A percentile compares a stretch with the other conserved stretches of the same genome.
Evolutionary conservation across 2,329 filamentous ascomycete species (phyloP).

Genomic region (Fusarium poae): DNA sequence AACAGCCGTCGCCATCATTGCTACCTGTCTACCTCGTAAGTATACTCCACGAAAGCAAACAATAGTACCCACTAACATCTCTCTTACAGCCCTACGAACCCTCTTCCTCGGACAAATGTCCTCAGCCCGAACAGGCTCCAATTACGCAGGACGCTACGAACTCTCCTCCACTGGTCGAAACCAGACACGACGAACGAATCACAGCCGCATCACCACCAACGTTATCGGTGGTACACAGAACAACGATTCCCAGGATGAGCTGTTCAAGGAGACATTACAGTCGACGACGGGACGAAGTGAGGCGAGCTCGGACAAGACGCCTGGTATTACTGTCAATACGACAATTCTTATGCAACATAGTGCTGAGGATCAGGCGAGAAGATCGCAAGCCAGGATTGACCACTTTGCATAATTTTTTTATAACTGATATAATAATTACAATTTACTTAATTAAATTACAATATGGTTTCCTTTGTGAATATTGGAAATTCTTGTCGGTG

Average conservation of each 20-base stretch:
- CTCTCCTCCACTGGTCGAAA: conserved; percentile 39
- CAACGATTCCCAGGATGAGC: conserved; percentile 45
- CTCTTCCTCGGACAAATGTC: conserved; percentile 43
- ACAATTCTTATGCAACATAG: conserved; percentile 39
- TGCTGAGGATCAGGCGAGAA: conserved; percentile 9
- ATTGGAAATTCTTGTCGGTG: no score
- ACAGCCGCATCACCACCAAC: conserved; percentile 42
- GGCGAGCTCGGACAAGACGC: conserved; percentile 12
- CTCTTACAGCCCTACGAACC: conserved; percentile 31
- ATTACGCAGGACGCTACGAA: conserved; percentile 40
- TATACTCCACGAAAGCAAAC: fast-evolving
- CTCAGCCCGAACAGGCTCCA: conserved; percentile 33
- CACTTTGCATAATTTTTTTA: conserved; percentile 10
- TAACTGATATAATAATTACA: background rate
- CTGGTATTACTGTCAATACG: conserved; percentile 40
- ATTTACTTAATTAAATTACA: background rate
- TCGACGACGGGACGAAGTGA: background rate
- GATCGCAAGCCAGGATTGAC: conserved; percentile 12
- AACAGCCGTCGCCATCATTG: conserved; percentile 56
- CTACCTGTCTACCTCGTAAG: conserved; percentile 54
- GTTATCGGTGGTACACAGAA: conserved; percentile 42
- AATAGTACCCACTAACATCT: background rate
- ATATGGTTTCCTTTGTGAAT: fast-evolving
- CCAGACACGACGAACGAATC: conserved; percentile 38
- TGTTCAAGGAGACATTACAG: conserved; percentile 29